These are phyloP conservation scores for Breynia disticha DNA, from an alignment of 441 rosid genomes.

Conservation along the genomic window DNA sequence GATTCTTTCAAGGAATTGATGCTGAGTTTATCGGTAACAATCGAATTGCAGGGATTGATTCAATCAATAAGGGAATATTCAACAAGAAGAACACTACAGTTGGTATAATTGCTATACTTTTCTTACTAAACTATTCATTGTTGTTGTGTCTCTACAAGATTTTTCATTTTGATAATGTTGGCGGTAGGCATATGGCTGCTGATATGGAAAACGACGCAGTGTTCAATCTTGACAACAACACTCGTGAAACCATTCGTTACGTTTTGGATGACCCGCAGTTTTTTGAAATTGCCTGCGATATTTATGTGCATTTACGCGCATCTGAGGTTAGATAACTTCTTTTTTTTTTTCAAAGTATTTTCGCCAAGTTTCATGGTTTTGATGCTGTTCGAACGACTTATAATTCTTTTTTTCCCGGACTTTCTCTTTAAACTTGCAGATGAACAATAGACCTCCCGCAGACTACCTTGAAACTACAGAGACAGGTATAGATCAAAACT, in stretches of 20 bases:
- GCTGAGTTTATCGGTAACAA: slow-evolving; percentile 59
- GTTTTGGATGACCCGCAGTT: slow-evolving; percentile 58
- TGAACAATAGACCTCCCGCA: slow-evolving; percentile 65
- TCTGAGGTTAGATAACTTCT: slow-evolving; percentile 55
- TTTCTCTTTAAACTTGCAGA: slow-evolving; percentile 20
- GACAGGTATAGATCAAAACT: slow-evolving; percentile 55
- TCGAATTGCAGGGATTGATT: slow-evolving; percentile 36
- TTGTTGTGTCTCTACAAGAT: too few species aligned
- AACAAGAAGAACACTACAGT: slow-evolving; percentile 56
- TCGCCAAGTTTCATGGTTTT: too few species aligned
- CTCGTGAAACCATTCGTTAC: too few species aligned
- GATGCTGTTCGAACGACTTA: too few species aligned
- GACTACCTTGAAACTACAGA: slow-evolving; percentile 76
- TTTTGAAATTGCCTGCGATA: slow-evolving; percentile 82
- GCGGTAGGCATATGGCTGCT: slow-evolving; percentile 45
- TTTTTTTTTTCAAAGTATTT: background rate
- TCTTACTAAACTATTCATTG: too few species aligned
- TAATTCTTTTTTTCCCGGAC: background rate
- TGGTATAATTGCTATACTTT: slow-evolving; percentile 23
- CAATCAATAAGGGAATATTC: slow-evolving; percentile 52
- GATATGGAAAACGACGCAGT: slow-evolving; percentile 43
- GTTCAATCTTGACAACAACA: slow-evolving; percentile 42
- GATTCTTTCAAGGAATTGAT: slow-evolving; percentile 71
- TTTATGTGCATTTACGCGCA: slow-evolving; percentile 71
- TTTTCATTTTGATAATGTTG: slow-evolving; percentile 11